Base-by-base conservation (phyloP, 768 basidiomycete species). In the Leccinum ochraceum region DNA sequence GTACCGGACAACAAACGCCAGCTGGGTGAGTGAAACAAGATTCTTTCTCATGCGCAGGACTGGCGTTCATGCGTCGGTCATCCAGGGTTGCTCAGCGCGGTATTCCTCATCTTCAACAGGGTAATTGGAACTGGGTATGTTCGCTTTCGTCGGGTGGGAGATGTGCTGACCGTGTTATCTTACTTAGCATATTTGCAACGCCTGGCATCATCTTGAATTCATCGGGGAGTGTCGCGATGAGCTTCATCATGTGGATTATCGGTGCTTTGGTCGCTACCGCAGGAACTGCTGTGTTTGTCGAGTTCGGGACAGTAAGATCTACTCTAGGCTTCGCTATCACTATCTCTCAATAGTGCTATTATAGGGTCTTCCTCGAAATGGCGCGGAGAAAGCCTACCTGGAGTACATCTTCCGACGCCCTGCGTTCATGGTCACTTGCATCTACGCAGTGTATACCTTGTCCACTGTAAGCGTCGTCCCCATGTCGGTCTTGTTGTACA, bases 361-460 rank as follows among this genome's bases (percentile, higher is more conserved):
- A 7, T 53, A 89, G 86, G 87, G 84, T 20, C 76, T 91, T 2
- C 89, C 89, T 2, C 77, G 83, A 3, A 90, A 80, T 57, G 89
- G 89, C 1, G 89, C 86, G 2, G 89, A 90, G 76, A 90, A 90
- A 75, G 88, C 86, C 55, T 91, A 90, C 65, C 73, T 91, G 39
- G 87, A 89, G 62, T 89, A 80, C 68, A 81, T 89, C n/a, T 90
- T 83, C 71, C 76, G 81, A 51, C 77, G 78, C 4, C 89, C 89
- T 6, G 80, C 77, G 53, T 88, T 86, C 65, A 71, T 91, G 67
- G 78, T 76, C 14, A 86, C 86, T 4, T 89, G 86, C 64, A 66
- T 79, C 8, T 90, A 81, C 62, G 79, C 84, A 3, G 72, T 80
- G 17, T 89, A 88, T 66, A 78, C 82, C 1, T 65, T 88, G 5